phyloP scores from a whole-genome alignment of 768 basidiomycete species.

The Serendipita vermifera region DNA sequence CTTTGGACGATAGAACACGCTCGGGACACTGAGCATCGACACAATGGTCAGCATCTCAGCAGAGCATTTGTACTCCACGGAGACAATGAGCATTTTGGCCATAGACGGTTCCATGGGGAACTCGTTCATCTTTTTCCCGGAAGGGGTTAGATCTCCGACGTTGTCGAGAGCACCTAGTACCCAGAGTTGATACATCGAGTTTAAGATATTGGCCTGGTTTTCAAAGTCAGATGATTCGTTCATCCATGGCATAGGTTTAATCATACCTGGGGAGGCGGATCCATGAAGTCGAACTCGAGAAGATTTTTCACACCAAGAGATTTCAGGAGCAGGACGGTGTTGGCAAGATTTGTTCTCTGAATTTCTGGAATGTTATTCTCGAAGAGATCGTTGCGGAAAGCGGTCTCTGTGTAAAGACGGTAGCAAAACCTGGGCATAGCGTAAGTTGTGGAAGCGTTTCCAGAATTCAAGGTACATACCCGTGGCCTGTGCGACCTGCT shows the following conservation, averaged over 20 bases:
- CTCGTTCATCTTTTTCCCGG: slow-evolving; percentile 94
- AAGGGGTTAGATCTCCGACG: slow-evolving; percentile 85
- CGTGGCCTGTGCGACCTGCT: slow-evolving; percentile 90
- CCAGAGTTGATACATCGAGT: slow-evolving; percentile 99
- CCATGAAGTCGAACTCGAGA: slow-evolving; percentile 99
- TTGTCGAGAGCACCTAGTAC: slow-evolving; percentile 96
- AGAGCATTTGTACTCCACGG: slow-evolving; percentile 87
- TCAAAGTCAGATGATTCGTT: slow-evolving; percentile 2
- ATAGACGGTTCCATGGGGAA: slow-evolving; percentile 99
- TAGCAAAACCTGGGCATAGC: slow-evolving; percentile 66
- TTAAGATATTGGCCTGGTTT: slow-evolving; percentile 79
- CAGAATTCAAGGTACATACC: slow-evolving; percentile 37
- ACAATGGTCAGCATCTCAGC: slow-evolving; percentile 97
- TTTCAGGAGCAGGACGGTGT: slow-evolving; percentile 88
- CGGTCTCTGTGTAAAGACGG: slow-evolving; percentile 94
- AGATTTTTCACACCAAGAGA: slow-evolving; percentile 94
- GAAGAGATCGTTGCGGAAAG: slow-evolving; percentile 91
- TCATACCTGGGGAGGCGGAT: slow-evolving; percentile 92
- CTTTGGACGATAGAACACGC: slow-evolving; percentile 94
- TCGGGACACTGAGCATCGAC: slow-evolving; percentile 96
- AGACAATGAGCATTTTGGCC: slow-evolving; percentile 96
- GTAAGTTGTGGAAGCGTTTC: not conserved
- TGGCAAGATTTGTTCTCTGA: slow-evolving; percentile 93
- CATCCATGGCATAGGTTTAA: not conserved
- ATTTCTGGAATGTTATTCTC: slow-evolving; percentile 96